Evolutionary conservation across 1,284 basidiomycete species (phyloP), one percentile per base, ranked within the genome.

Genomic region (Abortiporus biennis): DNA sequence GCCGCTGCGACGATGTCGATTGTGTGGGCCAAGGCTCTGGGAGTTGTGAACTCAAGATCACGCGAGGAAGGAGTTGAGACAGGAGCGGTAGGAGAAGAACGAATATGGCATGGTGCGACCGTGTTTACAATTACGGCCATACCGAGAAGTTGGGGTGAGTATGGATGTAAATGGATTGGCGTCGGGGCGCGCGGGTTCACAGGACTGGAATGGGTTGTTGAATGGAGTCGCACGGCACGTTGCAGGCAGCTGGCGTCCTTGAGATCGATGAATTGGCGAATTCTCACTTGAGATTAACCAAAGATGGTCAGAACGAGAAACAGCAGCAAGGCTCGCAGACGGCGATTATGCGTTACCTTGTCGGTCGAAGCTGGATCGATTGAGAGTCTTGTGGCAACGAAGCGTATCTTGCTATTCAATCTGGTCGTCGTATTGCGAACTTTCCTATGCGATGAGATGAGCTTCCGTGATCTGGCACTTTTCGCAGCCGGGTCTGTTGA

Each of bases 81-180:
- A 34, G 22, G 13, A 34, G 16, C 36, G 41, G 35, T 3, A 20
- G 38, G 29, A 16, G 39, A 36, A 29, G 19, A 29, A 23, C 15
- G 22, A 19, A 44, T 44, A 35, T 42, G 48, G 42, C 16, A 30
- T 25, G 42, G 35, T 34, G 40, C 5, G 31, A 36, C 23, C 15
- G 15, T 17, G 40, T 31, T 22, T 24, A 50, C 46, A 40, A 50
- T 40, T 30, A 50, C 41, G 40, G 49, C 40, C 49, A 50, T 50
- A 6, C 15, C 30, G 24, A 17, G 24, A 21, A 38, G 9, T 15
- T 8, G 31, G 32, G 6, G 29, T 24, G 25, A 29, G 30, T 25
- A 37, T 22, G 33, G 31, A 27, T 19, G 19, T 24, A 29, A 36
- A n/a, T n/a, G n/a, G n/a, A n/a, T n/a, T n/a, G n/a, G 17, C 17